Percentiles rank a stretch among this genome's conserved stretches.
These are phyloP conservation scores for Stagonosporopsis tanaceti DNA, from an alignment of 2,329 filamentous ascomycete species.

Conservation along the genomic window DNA sequence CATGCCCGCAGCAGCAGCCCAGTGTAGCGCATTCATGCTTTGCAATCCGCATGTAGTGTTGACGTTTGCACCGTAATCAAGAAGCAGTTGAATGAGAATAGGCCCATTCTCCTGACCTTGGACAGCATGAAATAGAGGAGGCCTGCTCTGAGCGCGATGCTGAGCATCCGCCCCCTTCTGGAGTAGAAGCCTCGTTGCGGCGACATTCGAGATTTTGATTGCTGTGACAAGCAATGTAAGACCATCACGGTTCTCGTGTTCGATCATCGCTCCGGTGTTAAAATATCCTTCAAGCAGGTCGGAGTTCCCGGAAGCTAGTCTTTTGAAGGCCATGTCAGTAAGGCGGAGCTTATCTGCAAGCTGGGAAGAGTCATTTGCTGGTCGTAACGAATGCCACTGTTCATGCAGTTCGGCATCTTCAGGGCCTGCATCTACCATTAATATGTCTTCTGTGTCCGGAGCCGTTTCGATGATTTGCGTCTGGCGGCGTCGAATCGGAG, in stretches of 20 bases:
- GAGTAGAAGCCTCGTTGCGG: background rate
- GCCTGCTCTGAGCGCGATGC: background rate
- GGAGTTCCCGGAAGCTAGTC: background rate
- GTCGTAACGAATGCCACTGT: background rate
- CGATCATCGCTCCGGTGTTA: background rate
- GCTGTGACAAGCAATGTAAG: background rate
- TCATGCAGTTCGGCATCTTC: background rate
- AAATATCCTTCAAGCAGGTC: background rate
- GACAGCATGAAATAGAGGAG: slow-evolving; percentile 3
- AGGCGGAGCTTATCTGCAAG: background rate
- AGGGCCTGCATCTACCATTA: background rate
- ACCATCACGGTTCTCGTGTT: background rate
- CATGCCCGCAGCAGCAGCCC: slow-evolving; percentile 25
- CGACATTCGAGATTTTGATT: background rate
- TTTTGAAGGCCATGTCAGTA: background rate
- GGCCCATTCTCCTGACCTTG: background rate
- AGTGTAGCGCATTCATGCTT: slow-evolving; percentile 29
- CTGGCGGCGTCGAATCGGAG: background rate
- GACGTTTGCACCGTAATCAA: slow-evolving; percentile 1
- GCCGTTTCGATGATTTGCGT: background rate
- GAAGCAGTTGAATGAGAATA: slow-evolving; percentile 1
- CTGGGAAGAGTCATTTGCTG: background rate
- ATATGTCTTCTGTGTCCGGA: background rate
- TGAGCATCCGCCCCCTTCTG: background rate
- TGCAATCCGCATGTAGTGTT: slow-evolving; percentile 18